Evolutionary conservation across 1,139 yeast species (phyloP).

Genomic region (Sugiyamaella pinicola): DNA sequence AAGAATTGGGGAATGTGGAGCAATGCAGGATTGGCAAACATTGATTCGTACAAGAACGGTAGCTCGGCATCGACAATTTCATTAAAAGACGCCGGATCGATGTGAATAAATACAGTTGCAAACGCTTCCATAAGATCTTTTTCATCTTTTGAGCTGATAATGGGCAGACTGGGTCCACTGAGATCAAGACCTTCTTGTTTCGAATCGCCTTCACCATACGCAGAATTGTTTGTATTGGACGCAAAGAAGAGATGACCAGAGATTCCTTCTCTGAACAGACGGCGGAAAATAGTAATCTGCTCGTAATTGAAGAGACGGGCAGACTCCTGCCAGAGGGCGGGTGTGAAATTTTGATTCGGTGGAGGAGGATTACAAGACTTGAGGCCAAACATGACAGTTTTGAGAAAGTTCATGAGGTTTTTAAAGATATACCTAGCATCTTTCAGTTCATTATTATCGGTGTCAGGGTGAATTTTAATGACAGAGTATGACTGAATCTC

Average conservation of each 20-base stretch:
- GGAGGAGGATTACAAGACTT: slow-evolving; percentile 91
- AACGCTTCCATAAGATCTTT: slow-evolving; percentile 95
- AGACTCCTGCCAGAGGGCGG: slow-evolving; percentile 81
- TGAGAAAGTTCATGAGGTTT: slow-evolving; percentile 84
- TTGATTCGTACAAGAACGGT: slow-evolving; percentile 73
- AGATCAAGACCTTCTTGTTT: slow-evolving; percentile 54
- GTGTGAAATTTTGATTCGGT: slow-evolving; percentile 61
- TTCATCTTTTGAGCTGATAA: slow-evolving; percentile 87
- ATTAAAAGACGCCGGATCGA: slow-evolving; percentile 94
- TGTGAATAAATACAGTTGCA: slow-evolving; percentile 89
- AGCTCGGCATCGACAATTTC: slow-evolving; percentile 86
- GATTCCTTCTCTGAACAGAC: slow-evolving; percentile 81
- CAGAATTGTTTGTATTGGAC: slow-evolving; percentile 45
- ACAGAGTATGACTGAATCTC: slow-evolving; percentile 40
- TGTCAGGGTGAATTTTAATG: slow-evolving; percentile 48
- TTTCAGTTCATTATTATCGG: slow-evolving; percentile 66
- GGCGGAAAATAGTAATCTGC: slow-evolving; percentile 75
- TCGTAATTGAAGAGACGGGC: slow-evolving; percentile 83
- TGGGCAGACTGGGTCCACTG: slow-evolving; percentile 79
- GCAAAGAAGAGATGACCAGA: slow-evolving; percentile 77
- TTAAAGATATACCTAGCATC: slow-evolving; percentile 88
- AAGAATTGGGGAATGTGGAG: slow-evolving; percentile 93
- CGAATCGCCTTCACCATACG: slow-evolving; percentile 28
- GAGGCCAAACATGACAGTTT: slow-evolving; percentile 86
- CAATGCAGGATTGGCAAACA: slow-evolving; percentile 82